Conservation (phyloP, 78 protist species). For the Dictyostelium intermedium region DNA sequence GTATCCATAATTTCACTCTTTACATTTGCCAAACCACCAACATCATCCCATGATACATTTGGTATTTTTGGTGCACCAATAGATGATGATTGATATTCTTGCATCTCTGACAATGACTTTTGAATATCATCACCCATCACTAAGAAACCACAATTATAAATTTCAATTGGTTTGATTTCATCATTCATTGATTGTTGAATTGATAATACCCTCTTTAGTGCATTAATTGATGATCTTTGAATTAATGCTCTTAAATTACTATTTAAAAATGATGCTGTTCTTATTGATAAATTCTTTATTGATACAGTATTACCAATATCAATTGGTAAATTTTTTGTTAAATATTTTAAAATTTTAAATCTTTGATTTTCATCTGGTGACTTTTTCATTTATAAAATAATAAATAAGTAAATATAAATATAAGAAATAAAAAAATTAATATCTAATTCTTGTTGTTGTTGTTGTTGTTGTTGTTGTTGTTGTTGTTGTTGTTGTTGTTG, state of each 20-base stretch:
- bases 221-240: slow-evolving; percentile 14
- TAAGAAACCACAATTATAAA: slow-evolving; percentile 52
- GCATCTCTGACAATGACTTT: slow-evolving; percentile 64
- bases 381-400: too few relatives aligned
- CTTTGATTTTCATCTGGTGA: slow-evolving; percentile 77
- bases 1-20: slow-evolving; percentile 95
- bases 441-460: neutral
- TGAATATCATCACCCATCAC: slow-evolving; percentile 44
- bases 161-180: slow-evolving; percentile 23
- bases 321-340: neutral
- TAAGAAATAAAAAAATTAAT: neutral
- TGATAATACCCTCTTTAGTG: slow-evolving; percentile 33
- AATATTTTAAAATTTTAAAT: slow-evolving; percentile 27
- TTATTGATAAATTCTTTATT: slow-evolving; percentile 52
- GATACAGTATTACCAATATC: slow-evolving; percentile 41
- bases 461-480: too few relatives aligned
- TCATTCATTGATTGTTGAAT: neutral
- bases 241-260: slow-evolving; percentile 20
- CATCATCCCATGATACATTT: slow-evolving; percentile 96
- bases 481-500: neutral
- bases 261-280: slow-evolving; percentile 75
- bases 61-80: slow-evolving; percentile 91
- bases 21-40: slow-evolving; percentile 97
- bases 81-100: slow-evolving; percentile 76
- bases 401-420: neutral